Conservation (phyloP, 208 protist species). For the Acanthamoeba healyi region DNA sequence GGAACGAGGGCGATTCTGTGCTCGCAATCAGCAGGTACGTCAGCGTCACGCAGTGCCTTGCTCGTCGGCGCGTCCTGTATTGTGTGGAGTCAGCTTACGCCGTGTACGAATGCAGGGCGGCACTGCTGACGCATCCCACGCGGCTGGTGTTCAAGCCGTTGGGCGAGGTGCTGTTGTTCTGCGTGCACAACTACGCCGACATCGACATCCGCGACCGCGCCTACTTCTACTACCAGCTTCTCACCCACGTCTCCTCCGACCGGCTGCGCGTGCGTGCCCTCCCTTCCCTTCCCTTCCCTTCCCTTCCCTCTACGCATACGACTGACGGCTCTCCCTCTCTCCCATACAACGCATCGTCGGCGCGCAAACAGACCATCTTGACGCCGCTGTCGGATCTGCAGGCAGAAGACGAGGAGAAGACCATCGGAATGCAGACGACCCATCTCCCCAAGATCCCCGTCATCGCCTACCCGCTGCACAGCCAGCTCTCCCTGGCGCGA, state of each 20-base stretch:
- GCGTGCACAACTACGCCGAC: constrained; percentile 50
- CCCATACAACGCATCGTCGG: not conserved
- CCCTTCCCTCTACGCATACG: not conserved
- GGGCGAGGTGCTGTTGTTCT: constrained; percentile 68
- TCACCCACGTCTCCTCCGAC: constrained; percentile 61
- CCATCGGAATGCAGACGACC: constrained; percentile 49
- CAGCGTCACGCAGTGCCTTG: too few species aligned
- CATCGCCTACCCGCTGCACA: constrained; percentile 21
- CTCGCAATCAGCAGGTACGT: constrained; percentile 4
- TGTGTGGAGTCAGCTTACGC: too few species aligned
- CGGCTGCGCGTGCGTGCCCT: not conserved
- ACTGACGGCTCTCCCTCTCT: not conserved
- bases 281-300: not conserved
- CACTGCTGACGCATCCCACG: constrained; percentile 31
- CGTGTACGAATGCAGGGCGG: not conserved
- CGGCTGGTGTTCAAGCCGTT: constrained; percentile 59
- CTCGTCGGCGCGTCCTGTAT: not conserved
- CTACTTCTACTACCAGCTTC: constrained; percentile 69
- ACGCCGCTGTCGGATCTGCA: constrained; percentile 39
- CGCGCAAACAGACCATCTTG: not conserved
- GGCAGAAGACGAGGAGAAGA: constrained; percentile 45
- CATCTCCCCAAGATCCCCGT: constrained; percentile 62
- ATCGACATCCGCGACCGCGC: constrained; percentile 56
- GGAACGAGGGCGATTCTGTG: not conserved
- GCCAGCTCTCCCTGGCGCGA: not conserved